Percentiles rank a stretch among this genome's conserved stretches.
Evolutionary conservation across 2,329 filamentous ascomycete species (phyloP).

Genomic region (Cladosporium austrohemisphaericum): DNA sequence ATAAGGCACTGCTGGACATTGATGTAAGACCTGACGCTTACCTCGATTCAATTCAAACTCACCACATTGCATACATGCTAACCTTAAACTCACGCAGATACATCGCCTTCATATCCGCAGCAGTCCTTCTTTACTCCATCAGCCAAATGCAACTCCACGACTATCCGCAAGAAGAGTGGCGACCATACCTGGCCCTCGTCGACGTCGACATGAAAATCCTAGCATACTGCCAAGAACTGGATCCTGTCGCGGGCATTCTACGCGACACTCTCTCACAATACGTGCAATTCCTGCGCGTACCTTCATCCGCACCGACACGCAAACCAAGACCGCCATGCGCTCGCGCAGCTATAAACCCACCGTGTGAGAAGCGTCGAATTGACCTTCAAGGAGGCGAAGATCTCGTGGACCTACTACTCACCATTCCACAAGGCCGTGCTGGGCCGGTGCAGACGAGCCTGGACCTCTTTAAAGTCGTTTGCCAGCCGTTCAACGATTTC

Average conservation of each 20-base stretch:
- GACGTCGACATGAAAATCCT: constrained; percentile 11
- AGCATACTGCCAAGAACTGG: constrained; percentile 8
- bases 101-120: constrained; percentile 9
- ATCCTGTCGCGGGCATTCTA: constrained; percentile 5
- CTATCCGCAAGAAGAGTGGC: constrained; percentile 5
- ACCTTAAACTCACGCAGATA: neutral
- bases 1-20: constrained; percentile 9
- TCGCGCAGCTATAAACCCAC: neutral
- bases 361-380: neutral
- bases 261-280: constrained; percentile 12
- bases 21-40: constrained; percentile 1
- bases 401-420: constrained; percentile 5
- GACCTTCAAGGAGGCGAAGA: neutral
- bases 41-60: neutral
- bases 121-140: constrained; percentile 7
- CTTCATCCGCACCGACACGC: neutral
- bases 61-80: neutral
- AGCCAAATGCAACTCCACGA: constrained; percentile 13
- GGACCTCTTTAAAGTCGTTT: constrained; percentile 8
- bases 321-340: neutral
- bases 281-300: constrained; percentile 12
- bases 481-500: constrained; percentile 11
- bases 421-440: neutral
- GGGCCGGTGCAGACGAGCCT: constrained; percentile 7
- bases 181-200: neutral